A percentile compares a stretch with the other conserved stretches of the same genome.
These are phyloP conservation scores for Fulvia fulva DNA, from an alignment of 2,329 filamentous ascomycete genomes.

Conservation along the genomic window DNA sequence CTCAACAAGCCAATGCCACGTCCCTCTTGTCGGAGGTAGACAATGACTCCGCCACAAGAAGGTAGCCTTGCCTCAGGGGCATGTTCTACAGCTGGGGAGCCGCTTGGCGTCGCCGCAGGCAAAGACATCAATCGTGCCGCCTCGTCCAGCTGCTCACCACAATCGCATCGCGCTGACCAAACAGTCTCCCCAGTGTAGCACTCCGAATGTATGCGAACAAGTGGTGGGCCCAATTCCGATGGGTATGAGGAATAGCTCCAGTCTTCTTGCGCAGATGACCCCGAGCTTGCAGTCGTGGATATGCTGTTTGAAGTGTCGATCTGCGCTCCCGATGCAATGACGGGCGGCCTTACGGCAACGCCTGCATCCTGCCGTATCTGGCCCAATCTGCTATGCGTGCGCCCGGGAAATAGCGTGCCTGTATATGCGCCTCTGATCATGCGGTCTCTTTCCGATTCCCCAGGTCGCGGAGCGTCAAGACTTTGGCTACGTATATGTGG, in stretches of 20 bases:
- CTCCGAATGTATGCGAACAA: conserved; percentile 95
- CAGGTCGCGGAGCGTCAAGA: conserved; percentile 66
- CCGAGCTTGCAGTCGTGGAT: conserved; percentile 4
- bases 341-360: conserved; percentile 23
- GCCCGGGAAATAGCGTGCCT: conserved; percentile 79
- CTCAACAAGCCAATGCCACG: conserved; percentile 91
- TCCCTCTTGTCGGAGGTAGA: conserved; percentile 93
- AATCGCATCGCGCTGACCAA: conserved; percentile 96
- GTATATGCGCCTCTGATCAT: conserved; percentile 94
- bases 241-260: conserved; percentile 25
- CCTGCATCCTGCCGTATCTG: conserved; percentile 41
- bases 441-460: conserved; percentile 81
- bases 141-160: conserved; percentile 95
- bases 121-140: conserved; percentile 81
- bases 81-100: conserved; percentile 23
- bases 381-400: conserved; percentile 68
- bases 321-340: conserved; percentile 16
- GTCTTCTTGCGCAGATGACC: conserved; percentile 8
- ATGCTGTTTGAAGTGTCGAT: conserved; percentile 16
- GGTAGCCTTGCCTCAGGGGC: conserved; percentile 32
- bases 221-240: conserved; percentile 50
- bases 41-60: conserved; percentile 76
- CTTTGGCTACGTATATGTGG: conserved; percentile 70
- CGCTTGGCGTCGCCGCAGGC: conserved; percentile 26
- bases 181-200: conserved; percentile 99